Conservation (phyloP, 139 green algal species). For the Chlamydomonas incerta region DNA sequence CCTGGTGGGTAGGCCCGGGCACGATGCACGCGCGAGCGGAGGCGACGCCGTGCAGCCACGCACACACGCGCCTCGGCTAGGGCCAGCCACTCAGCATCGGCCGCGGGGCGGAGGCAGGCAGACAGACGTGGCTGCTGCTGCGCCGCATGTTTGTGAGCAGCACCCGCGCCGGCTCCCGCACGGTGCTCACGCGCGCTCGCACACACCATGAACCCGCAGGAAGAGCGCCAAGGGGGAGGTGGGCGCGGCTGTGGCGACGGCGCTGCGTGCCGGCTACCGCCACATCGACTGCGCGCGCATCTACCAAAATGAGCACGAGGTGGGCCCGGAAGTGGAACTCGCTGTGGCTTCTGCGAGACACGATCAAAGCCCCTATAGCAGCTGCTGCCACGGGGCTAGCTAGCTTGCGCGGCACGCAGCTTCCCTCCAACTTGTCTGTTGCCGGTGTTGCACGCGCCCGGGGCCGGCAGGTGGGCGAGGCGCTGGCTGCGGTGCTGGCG, state of each 20-base stretch:
- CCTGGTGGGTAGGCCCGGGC: conserved; percentile 62
- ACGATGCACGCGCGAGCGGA: too few species aligned
- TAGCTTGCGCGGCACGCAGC: too few species aligned
- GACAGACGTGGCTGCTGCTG: too few species aligned
- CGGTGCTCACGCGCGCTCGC: neutral
- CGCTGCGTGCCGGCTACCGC: conserved; percentile 71
- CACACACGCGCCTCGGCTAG: neutral
- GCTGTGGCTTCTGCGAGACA: too few species aligned
- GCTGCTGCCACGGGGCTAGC: too few species aligned
- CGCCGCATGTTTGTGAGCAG: too few species aligned
- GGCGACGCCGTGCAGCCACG: too few species aligned
- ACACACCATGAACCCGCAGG: conserved; percentile 18
- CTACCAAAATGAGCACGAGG: conserved; percentile 71
- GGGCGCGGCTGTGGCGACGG: conserved; percentile 56
- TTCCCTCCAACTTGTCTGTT: too few species aligned
- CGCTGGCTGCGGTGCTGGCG: conserved; percentile 48
- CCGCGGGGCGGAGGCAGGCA: too few species aligned
- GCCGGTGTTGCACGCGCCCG: too few species aligned
- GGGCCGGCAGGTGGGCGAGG: conserved; percentile 60
- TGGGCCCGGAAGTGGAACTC: too few species aligned
- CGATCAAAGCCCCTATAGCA: too few species aligned
- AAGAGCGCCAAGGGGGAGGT: conserved; percentile 65
- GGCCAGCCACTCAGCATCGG: neutral
- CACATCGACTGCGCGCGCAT: conserved; percentile 69
- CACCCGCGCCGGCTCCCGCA: neutral